Conservation (phyloP, 2,329 filamentous ascomycete genomes). For the Cercospora canescens region DNA sequence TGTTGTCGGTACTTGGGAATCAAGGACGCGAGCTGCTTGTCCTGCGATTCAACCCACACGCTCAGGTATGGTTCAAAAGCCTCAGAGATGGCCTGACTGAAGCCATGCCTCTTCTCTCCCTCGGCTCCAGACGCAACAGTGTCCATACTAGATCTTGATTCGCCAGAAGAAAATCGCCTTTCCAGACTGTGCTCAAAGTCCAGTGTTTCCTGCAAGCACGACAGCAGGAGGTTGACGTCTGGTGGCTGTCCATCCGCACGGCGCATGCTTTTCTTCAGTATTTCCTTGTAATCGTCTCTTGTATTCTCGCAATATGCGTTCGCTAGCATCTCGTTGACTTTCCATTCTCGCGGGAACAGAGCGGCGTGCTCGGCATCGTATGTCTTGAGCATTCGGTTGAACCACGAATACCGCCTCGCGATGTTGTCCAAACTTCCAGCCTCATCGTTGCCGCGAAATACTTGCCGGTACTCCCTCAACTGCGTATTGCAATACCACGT, state of each 20-base stretch:
- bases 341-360: conserved; percentile 87
- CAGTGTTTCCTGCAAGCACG: conserved; percentile 90
- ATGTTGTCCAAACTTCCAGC: conserved; percentile 97
- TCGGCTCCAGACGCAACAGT: conserved; percentile 75
- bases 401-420: conserved; percentile 91
- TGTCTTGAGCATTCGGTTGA: conserved; percentile 90
- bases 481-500: conserved; percentile 99
- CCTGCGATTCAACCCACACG: conserved; percentile 95
- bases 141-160: conserved; percentile 76
- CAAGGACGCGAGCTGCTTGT: conserved; percentile 78
- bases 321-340: conserved; percentile 83
- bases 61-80: conserved; percentile 97
- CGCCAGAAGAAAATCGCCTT: conserved; percentile 67
- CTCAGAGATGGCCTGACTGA: conserved; percentile 89
- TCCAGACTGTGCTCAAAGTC: conserved; percentile 95
- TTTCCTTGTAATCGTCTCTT: conserved; percentile 90
- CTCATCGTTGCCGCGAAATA: conserved; percentile 95
- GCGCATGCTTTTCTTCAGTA: conserved; percentile 84
- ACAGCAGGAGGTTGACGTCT: conserved; percentile 85
- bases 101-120: conserved; percentile 65
- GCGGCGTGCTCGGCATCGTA: conserved; percentile 90
- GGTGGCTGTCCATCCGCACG: conserved; percentile 73
- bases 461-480: conserved; percentile 89
- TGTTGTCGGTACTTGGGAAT: conserved; percentile 87
- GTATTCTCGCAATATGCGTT: conserved; percentile 95